These are phyloP conservation scores for Xylaria cubensis DNA, from an alignment of 495 filamentous ascomycete species.

Conservation along the genomic window DNA sequence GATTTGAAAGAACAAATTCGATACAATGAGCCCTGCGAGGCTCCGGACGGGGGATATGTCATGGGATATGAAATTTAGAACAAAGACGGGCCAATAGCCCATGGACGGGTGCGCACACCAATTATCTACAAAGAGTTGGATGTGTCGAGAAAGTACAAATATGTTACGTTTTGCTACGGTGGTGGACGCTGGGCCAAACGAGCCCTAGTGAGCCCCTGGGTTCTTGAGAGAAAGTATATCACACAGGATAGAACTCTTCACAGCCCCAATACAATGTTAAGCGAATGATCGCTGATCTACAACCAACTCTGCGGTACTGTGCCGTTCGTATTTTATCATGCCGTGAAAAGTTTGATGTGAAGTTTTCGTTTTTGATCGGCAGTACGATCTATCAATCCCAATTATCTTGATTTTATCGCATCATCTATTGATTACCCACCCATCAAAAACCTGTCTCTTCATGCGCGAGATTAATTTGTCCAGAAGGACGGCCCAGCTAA, in stretches of 20 bases:
- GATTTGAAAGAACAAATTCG: constrained; percentile 26
- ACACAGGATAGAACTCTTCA: no score
- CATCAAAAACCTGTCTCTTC: not conserved
- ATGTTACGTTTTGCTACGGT: constrained; percentile 25
- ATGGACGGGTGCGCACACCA: constrained; percentile 11
- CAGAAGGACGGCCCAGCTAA: constrained; percentile 25
- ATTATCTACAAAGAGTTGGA: not conserved
- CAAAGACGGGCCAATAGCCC: constrained; percentile 32
- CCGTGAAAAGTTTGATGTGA: constrained; percentile 11
- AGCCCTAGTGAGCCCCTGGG: constrained; percentile 30
- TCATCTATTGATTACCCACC: not conserved
- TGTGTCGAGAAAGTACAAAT: constrained; percentile 16
- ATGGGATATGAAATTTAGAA: constrained; percentile 26
- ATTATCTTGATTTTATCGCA: not conserved
- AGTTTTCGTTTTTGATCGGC: not conserved
- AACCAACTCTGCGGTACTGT: not conserved
- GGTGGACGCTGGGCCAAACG: constrained; percentile 24
- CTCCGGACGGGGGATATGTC: constrained; percentile 30
- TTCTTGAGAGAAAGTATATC: constrained; percentile 29
- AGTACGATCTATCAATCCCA: not conserved
- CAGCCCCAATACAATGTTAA: no score
- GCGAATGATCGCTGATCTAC: constrained; percentile 1
- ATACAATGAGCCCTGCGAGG: constrained; percentile 32
- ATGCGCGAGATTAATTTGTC: not conserved
- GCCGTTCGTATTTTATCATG: not conserved